phyloP scores from a whole-genome alignment of 2,329 filamentous ascomycete species.

The Penicillium brasilianum region DNA sequence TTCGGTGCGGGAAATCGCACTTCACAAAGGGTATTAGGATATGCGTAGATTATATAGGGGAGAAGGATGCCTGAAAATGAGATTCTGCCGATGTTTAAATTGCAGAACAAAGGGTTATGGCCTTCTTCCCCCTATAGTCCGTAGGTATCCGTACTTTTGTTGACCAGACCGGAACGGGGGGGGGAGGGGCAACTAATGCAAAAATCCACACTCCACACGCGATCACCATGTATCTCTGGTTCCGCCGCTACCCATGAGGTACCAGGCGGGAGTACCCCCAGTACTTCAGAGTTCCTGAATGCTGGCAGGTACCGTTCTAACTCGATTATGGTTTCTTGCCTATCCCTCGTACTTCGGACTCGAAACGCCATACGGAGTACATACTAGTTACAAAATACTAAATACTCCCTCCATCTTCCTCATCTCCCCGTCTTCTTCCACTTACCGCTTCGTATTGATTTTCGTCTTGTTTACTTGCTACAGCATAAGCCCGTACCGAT shows the following conservation, averaged over 20 bases:
- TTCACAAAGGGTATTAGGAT: no score
- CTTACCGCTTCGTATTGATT: not conserved
- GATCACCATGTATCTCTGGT: not conserved
- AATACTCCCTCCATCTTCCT: not conserved
- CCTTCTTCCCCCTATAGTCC: no score
- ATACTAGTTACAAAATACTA: no score
- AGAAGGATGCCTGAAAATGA: no score
- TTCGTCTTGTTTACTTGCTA: not conserved
- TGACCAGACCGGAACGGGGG: not conserved
- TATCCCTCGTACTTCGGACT: not conserved
- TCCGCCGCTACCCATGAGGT: not conserved
- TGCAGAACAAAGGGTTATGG: no score
- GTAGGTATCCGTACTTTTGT: not conserved
- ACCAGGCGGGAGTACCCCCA: not conserved
- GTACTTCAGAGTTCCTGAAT: not conserved
- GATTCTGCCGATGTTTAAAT: no score
- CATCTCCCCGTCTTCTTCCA: not conserved
- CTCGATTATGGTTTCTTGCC: not conserved
- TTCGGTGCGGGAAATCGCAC: no score
- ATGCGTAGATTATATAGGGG: no score
- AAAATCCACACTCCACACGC: slow-evolving; percentile 1
- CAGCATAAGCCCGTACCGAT: not conserved
- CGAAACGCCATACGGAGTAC: no score
- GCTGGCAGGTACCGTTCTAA: not conserved
- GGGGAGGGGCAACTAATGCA: not conserved